A percentile compares a stretch with the other conserved stretches of the same genome.
phyloP scores from a whole-genome alignment of 129 eudicot species.

The Flaveria robusta region DNA sequence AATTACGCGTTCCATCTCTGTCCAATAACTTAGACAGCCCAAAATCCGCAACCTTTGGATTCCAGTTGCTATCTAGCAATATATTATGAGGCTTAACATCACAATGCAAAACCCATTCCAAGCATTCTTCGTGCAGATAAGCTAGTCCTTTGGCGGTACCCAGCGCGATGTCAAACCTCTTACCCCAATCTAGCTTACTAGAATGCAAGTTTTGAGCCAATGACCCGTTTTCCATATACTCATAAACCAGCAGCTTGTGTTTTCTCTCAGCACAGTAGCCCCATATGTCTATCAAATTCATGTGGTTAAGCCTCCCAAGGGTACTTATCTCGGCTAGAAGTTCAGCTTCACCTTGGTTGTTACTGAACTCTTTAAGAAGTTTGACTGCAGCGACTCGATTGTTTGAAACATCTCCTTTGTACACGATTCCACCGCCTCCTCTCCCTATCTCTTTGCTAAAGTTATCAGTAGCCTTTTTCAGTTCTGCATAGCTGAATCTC shows the following conservation, averaged over 20 bases:
- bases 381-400: constrained; percentile 48
- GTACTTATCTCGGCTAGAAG: constrained; percentile 49
- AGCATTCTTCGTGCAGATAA: constrained; percentile 63
- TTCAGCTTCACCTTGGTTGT: constrained; percentile 43
- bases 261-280: constrained; percentile 51
- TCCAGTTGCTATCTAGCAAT: constrained; percentile 33
- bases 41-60: constrained; percentile 56
- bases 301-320: constrained; percentile 55
- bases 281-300: constrained; percentile 51
- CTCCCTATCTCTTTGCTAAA: constrained; percentile 48
- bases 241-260: constrained; percentile 47
- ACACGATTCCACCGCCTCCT: constrained; percentile 56
- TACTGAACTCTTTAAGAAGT: constrained; percentile 24
- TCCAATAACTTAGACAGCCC: constrained; percentile 43
- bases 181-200: constrained; percentile 40
- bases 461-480: constrained; percentile 43
- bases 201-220: constrained; percentile 36
- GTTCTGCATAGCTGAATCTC: constrained; percentile 47
- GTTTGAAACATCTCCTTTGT: constrained; percentile 40
- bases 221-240: constrained; percentile 52
- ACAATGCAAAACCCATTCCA: constrained; percentile 68
- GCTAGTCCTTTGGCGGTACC: constrained; percentile 69
- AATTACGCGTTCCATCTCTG: constrained; percentile 24
- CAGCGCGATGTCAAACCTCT: constrained; percentile 47
- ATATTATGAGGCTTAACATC: constrained; percentile 62